These are phyloP conservation scores for Closterium sp. DNA, from an alignment of 139 green algal genomes.

Conservation along the genomic window DNA sequence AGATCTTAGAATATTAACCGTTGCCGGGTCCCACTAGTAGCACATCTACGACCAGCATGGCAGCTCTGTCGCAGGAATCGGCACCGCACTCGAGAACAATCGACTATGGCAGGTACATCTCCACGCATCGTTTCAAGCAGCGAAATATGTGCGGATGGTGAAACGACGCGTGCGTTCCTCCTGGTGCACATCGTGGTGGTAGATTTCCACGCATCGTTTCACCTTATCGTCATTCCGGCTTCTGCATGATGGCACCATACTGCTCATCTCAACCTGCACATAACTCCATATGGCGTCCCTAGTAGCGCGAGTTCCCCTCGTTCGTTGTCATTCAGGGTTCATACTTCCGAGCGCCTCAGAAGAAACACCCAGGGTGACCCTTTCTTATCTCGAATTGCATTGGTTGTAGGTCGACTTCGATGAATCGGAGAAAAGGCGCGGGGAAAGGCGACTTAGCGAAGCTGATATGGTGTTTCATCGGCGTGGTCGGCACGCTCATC, in stretches of 20 bases:
- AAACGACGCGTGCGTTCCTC: too few species aligned
- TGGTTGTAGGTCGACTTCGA: background rate
- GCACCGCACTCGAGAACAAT: background rate
- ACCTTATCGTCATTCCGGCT: background rate
- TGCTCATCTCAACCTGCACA: background rate
- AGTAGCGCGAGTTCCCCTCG: background rate
- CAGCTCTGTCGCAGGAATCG: background rate
- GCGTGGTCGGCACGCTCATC: conserved; percentile 72
- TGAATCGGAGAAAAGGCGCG: background rate
- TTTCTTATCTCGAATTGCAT: background rate
- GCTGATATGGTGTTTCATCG: conserved; percentile 22
- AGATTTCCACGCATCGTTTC: background rate
- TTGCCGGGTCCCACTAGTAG: background rate
- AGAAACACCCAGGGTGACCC: background rate
- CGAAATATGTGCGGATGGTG: too few species aligned
- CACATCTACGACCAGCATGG: background rate
- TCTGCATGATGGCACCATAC: too few species aligned
- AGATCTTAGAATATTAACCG: background rate
- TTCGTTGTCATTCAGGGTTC: background rate
- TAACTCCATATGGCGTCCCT: background rate
- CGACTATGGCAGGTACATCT: background rate
- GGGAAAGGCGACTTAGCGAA: background rate
- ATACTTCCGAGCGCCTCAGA: background rate
- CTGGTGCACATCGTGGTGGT: background rate
- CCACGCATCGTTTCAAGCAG: background rate